Evolutionary conservation across 371 early-diverging fungal genomes (phyloP), one percentile per base, ranked within the genome.

Genomic region (Enterospora canceri): DNA sequence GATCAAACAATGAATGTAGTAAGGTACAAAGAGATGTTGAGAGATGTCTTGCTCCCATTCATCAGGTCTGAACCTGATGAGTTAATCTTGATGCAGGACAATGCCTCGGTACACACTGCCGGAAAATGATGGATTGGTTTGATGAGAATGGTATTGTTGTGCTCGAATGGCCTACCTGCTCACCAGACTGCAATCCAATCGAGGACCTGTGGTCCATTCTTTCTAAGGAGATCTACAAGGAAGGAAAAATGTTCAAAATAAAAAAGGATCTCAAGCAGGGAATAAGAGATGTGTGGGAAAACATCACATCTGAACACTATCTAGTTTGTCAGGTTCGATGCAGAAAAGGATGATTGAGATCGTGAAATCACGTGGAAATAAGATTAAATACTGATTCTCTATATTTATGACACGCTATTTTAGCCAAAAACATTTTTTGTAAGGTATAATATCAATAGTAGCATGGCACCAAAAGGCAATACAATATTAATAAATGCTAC

Each of bases 51-150:
- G 8, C n/a, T 40, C 8, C 40, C 40, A 40, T 12, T 40, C 8
- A 40, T 61, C 1, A 34, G 48, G 12, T 8, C 30, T 1, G 29
- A 18, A 30, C 8, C 12, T 23, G 19, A 34, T 19, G 30, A 34
- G 1, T 50, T 21, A 54, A 56, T 68, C 19, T 49, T 62, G 47
- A 50, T 51, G 31, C 69, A 68, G 15, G 69, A 63, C 26, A 68
- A 68, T 46, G 63, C 60, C 49, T 60, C 69, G 23, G 60, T 50
- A 29, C 63, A 68, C 51, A 51, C 32, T 1, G 47, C 32, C 2
- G 24, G 34, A n/a, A 40, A 40, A 40, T 40, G 40, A n/a, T 40
- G 26, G 56, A 29, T 24, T 62, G 19, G 51, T 68, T 58, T 32
- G 21, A 57, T 2, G 19, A 8, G 32, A 49, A 54, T 0, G 33